Evolutionary conservation across 805 yeast genomes (phyloP), one percentile per base, ranked within the genome.

Genomic region (Wickerhamomyces sydowiorum): DNA sequence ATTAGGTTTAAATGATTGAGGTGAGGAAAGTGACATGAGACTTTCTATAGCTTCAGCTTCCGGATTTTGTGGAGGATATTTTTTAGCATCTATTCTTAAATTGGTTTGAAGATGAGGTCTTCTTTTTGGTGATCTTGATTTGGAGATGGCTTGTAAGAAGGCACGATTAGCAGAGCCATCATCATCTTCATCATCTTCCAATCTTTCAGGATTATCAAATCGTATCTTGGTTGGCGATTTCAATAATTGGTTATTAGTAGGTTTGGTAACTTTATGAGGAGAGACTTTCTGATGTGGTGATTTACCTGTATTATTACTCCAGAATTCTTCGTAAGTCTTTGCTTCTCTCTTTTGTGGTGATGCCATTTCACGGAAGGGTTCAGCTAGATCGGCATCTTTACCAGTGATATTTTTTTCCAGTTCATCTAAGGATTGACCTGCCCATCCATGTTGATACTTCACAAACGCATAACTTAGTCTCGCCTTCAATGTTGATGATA

Each of bases 41-140:
- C 69, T 66, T 36, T 65, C 69, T 3, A 67, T 60, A 2, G 70
- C 72, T 40, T 65, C 70, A 4, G 61, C 69, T 44, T 67, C 69
- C 4, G 64, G 59, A 6, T 59, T 59, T 53, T 14, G 35, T 32
- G 25, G 29, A 8, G 22, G 18, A 17, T 27, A 46, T 46, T 22
- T 36, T 20, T 45, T 42, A 24, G 37, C 27, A 30, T 40, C 34
- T 18, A 27, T 36, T 13, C 35, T 18, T 12, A 32, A 20, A 14
- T 32, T 24, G 41, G 33, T 17, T 36, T 20, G 17, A 23, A 25
- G 21, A 35, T 31, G 20, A 35, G 25, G 4, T 50, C 48, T 52
- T 37, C 48, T 60, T 46, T 49, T 56, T 17, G 67, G 67, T 15
- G 61, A 54, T 14, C 48, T 46, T 4, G 48, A 30, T 38, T 65